These are phyloP conservation scores for Starmerella tilneyi DNA, from an alignment of 805 yeast genomes.

Conservation along the genomic window DNA sequence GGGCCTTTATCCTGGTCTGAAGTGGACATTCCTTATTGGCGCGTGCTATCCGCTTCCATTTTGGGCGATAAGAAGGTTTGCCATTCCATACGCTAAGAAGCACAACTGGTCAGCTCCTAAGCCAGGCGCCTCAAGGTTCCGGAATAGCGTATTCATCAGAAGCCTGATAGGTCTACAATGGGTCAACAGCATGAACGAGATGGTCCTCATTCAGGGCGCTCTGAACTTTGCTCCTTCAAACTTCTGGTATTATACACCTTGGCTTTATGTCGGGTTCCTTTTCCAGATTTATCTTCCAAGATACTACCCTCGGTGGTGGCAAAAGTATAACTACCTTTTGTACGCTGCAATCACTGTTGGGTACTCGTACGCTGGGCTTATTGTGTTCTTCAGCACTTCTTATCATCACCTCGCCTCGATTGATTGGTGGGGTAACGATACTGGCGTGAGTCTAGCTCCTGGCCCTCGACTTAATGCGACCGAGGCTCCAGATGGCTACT, in stretches of 20 bases:
- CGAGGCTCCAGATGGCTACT: conserved; percentile 4
- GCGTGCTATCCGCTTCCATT: conserved; percentile 27
- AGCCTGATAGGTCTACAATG: conserved; percentile 29
- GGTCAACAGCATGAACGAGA: conserved; percentile 13
- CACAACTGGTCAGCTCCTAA: conserved; percentile 8
- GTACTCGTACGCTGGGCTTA: conserved; percentile 39
- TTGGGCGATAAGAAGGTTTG: conserved; percentile 12
- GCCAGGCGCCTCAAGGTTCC: background rate
- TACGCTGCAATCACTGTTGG: conserved; percentile 43
- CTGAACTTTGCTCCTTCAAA: conserved; percentile 38
- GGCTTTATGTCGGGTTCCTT: conserved; percentile 33
- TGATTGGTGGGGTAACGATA: conserved; percentile 43
- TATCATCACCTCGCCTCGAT: conserved; percentile 27
- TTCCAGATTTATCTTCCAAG: conserved; percentile 39
- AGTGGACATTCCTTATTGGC: conserved; percentile 56
- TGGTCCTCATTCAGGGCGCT: conserved; percentile 18
- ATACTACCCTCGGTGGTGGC: conserved; percentile 43
- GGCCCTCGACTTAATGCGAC: background rate
- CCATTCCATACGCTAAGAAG: conserved; percentile 24
- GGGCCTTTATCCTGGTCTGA: conserved; percentile 49
- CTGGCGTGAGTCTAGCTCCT: conserved; percentile 1
- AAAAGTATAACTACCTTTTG: conserved; percentile 42
- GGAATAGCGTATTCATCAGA: conserved; percentile 17
- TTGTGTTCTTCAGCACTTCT: conserved; percentile 37
- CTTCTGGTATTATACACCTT: conserved; percentile 36